Base-by-base conservation (phyloP, 176 grass and related monocot genomes). In the Panicum miliaceum region DNA sequence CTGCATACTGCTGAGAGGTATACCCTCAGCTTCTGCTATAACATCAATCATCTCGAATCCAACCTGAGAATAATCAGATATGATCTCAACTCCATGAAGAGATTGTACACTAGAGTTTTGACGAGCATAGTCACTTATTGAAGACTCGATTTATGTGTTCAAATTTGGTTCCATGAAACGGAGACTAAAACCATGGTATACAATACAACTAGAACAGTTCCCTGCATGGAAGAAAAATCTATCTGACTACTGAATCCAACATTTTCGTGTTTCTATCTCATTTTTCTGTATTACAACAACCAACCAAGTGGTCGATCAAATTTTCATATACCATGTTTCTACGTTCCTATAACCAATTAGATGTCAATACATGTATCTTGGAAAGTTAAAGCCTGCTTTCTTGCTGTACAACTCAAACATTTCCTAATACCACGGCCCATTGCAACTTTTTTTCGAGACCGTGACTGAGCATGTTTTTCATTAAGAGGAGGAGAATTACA, bases 41-140 rank as follows among this genome's bases (percentile, higher is more conserved):
- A 83, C 91, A 92, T 99, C 96, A 52, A 96, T 87, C 96, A 99
- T 94, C 91, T 99, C 91, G 58, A 99, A 99, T 71, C 96, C 96
- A 74, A 99, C 96, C 96, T 96, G 85, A 48, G 9, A 59, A 87
- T 73, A 43, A 58, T 64, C 70, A 66, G 18, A 53, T 63, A 58
- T 22, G 38, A 56, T 36, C 20, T 40, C 57, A 68, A 78, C 19
- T 90, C 40, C 23, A 71, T 86, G 29, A 16, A 73, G 48, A 54
- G 29, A 59, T 20, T 42, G n/a, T 4, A 38, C 15, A 60, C 27
- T 75, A 4, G 16, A 80, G 11, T 14, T 20, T 27, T 48, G 25
- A 67, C 1, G 13, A 38, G 37, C 50, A 34, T 42, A 60, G 32
- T 27, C 34, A 22, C 26, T 45, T 20, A 4, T 11, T 13, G 2